Conservation (phyloP, 179 eudicot species). For the Beta lomatogona region DNA sequence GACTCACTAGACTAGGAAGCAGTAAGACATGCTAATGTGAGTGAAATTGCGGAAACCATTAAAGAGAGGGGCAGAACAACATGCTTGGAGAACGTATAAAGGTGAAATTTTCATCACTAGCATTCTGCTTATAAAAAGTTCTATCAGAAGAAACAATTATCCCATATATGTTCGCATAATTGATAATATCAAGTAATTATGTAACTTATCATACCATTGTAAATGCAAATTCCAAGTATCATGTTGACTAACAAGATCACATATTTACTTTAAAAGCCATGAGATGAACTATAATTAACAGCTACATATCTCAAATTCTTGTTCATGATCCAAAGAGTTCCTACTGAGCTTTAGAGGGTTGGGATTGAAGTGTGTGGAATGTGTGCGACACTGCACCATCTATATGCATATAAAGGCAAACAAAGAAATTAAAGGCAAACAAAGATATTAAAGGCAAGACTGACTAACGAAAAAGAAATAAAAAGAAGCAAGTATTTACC, state of each 20-base stretch:
- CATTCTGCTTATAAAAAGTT: constrained; percentile 4
- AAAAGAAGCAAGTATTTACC: too few relatives aligned
- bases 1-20: constrained; percentile 88
- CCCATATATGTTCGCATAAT: background rate
- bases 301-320: constrained; percentile 9
- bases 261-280: background rate
- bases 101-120: constrained; percentile 39
- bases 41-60: constrained; percentile 68
- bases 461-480: too few relatives aligned
- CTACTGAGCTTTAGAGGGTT: constrained; percentile 78
- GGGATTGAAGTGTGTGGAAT: constrained; percentile 95
- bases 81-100: constrained; percentile 78
- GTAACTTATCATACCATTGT: background rate
- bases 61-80: constrained; percentile 90
- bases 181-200: constrained; percentile 3
- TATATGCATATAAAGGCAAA: too few relatives aligned
- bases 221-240: background rate
- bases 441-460: too few relatives aligned
- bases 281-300: constrained; percentile 3
- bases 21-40: constrained; percentile 59
- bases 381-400: constrained; percentile 87
- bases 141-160: background rate
- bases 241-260: background rate
- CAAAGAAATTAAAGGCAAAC: too few relatives aligned
- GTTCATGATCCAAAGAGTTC: constrained; percentile 59